phyloP scores from a whole-genome alignment of 108 stramenopile genomes.

The Nitzschia sp. region DNA sequence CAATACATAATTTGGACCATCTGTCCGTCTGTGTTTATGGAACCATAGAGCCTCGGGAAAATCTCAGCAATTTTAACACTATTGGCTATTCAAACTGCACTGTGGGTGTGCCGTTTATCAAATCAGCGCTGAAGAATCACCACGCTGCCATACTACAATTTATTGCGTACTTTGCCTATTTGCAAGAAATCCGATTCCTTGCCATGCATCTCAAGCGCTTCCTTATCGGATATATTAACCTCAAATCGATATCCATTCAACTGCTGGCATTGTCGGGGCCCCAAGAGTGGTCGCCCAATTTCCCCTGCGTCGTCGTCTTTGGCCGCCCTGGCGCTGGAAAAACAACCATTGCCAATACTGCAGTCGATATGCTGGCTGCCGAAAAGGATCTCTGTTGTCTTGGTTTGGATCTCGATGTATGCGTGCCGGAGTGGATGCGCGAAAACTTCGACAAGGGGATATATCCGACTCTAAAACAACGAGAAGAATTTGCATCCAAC shows the following conservation, averaged over 20 bases:
- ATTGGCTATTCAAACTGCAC: too few species aligned
- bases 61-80: too few species aligned
- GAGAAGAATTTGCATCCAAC: conserved; percentile 42
- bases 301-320: conserved; percentile 26
- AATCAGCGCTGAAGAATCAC: too few species aligned
- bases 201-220: background rate
- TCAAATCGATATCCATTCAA: background rate
- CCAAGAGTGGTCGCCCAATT: background rate
- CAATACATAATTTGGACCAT: too few species aligned
- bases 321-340: conserved; percentile 44
- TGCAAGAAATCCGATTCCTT: background rate
- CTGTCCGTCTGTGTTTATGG: too few species aligned
- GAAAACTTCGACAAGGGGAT: conserved; percentile 73
- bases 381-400: conserved; percentile 3
- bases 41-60: too few species aligned
- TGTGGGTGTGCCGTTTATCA: too few species aligned
- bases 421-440: conserved; percentile 70
- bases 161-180: background rate
- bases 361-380: conserved; percentile 3
- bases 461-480: conserved; percentile 61
- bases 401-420: conserved; percentile 64
- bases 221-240: background rate
- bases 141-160: too few species aligned
- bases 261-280: background rate
- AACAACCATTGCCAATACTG: conserved; percentile 30